These are phyloP conservation scores for Fusarium nematophilum DNA, from an alignment of 2,329 filamentous ascomycete genomes.

Conservation along the genomic window DNA sequence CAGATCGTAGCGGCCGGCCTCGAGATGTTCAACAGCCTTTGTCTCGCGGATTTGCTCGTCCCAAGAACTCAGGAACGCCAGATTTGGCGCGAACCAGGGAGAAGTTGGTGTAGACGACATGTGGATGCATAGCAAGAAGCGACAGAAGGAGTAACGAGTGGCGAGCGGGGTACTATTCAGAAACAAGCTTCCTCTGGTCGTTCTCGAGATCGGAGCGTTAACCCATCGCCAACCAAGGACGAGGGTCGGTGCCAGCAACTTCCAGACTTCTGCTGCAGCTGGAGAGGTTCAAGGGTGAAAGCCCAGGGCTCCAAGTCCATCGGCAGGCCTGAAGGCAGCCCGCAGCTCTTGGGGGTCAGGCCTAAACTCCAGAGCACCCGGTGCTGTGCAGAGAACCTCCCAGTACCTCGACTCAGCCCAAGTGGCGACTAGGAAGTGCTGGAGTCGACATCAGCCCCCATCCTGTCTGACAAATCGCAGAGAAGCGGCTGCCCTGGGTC, in stretches of 20 bases:
- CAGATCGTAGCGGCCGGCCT: slow-evolving; percentile 11
- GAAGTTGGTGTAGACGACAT: slow-evolving; percentile 21
- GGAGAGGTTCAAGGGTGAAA: neutral
- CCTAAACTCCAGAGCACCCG: neutral
- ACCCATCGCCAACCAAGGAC: slow-evolving; percentile 5
- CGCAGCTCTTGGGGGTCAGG: neutral
- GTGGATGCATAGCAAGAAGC: slow-evolving; percentile 11
- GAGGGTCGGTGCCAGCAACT: neutral
- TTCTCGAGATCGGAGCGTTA: neutral
- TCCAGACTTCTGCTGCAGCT: neutral
- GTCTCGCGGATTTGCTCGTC: slow-evolving; percentile 21
- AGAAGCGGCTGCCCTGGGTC: neutral
- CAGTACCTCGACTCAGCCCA: neutral
- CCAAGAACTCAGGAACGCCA: slow-evolving; percentile 16
- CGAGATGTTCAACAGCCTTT: slow-evolving; percentile 13
- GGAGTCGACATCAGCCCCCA: neutral
- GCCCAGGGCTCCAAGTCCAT: neutral
- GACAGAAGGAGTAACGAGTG: neutral
- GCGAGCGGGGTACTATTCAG: neutral
- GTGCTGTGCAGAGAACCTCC: neutral
- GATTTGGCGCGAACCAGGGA: slow-evolving; percentile 2
- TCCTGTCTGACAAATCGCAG: neutral
- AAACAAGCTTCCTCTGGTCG: neutral
- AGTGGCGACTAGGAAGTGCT: neutral
- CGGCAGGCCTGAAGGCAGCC: slow-evolving; percentile 1